A percentile compares a stretch with the other conserved stretches of the same genome.
Evolutionary conservation across 2,329 filamentous ascomycete genomes (phyloP).

Genomic region (Cladosporium colombiae): DNA sequence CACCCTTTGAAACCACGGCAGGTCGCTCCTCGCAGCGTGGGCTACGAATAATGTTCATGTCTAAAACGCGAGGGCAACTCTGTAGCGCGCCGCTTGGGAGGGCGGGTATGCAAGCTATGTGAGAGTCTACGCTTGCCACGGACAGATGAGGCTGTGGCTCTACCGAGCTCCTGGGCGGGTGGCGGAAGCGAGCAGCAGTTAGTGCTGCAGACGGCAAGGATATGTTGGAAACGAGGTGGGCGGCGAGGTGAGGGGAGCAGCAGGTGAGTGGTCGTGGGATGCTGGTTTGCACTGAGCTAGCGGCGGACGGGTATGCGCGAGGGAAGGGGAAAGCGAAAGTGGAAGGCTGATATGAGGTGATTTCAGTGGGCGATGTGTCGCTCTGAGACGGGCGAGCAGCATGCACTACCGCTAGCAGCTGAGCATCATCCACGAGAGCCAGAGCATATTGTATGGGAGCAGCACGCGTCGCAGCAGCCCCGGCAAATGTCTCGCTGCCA

Average conservation of each 20-base stretch:
- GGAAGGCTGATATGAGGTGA: constrained; percentile 9
- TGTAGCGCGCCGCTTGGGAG: constrained; percentile 9
- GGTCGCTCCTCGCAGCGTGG: not conserved
- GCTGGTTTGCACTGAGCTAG: constrained; percentile 7
- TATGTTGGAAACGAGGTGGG: constrained; percentile 8
- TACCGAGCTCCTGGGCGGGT: constrained; percentile 18
- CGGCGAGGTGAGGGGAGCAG: constrained; percentile 13
- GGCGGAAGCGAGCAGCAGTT: constrained; percentile 2
- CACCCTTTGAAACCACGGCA: constrained; percentile 10
- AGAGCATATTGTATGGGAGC: not conserved
- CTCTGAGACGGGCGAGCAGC: constrained; percentile 16
- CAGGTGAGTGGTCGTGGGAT: constrained; percentile 3
- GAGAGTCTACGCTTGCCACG: not conserved
- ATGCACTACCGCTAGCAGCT: not conserved
- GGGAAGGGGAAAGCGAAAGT: constrained; percentile 1
- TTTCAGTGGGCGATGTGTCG: constrained; percentile 1
- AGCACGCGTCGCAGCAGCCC: not conserved
- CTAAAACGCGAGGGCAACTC: constrained; percentile 19
- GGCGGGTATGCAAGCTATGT: not conserved
- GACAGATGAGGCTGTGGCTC: constrained; percentile 8
- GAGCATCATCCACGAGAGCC: not conserved
- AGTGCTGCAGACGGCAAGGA: constrained; percentile 17
- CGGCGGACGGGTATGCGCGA: constrained; percentile 4
- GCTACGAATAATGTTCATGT: constrained; percentile 1
- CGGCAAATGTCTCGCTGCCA: no score